These are phyloP conservation scores for Chaetomiaceae sp. DNA, from an alignment of 2,329 filamentous ascomycete genomes.

Conservation along the genomic window DNA sequence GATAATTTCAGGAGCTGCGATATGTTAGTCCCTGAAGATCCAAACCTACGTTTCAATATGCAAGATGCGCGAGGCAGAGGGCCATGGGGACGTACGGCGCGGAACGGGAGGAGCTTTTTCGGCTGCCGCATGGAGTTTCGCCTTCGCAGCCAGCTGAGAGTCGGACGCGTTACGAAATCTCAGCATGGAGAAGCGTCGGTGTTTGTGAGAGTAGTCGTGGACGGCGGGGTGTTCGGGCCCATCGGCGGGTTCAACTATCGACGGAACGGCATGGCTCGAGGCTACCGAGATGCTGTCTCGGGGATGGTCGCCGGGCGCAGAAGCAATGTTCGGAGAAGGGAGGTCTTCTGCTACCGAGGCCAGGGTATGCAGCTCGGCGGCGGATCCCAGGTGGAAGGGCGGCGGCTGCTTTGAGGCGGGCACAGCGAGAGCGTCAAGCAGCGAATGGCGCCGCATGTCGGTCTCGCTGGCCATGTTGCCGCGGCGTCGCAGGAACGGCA, in stretches of 20 bases:
- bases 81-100: slow-evolving; percentile 49
- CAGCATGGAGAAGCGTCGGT: slow-evolving; percentile 65
- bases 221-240: slow-evolving; percentile 47
- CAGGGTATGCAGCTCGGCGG: slow-evolving; percentile 26
- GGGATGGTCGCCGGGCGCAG: slow-evolving; percentile 30
- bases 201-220: slow-evolving; percentile 52
- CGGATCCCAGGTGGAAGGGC: slow-evolving; percentile 24
- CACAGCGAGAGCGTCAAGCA: slow-evolving; percentile 32
- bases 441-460: slow-evolving; percentile 53
- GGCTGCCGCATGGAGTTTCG: slow-evolving; percentile 60
- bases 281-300: slow-evolving; percentile 29
- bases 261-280: slow-evolving; percentile 24
- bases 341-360: slow-evolving; percentile 23
- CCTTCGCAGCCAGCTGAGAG: slow-evolving; percentile 74
- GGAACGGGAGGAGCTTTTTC: slow-evolving; percentile 54
- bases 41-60: slow-evolving; percentile 2
- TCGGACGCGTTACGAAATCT: slow-evolving; percentile 91
- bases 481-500: slow-evolving; percentile 60
- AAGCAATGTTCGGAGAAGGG: slow-evolving; percentile 25
- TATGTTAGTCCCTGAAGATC: slow-evolving; percentile 28
- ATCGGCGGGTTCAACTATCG: slow-evolving; percentile 25
- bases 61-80: slow-evolving; percentile 7
- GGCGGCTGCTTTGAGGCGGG: slow-evolving; percentile 24
- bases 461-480: slow-evolving; percentile 56
- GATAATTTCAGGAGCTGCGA: slow-evolving; percentile 69